Percentiles rank a stretch among this genome's conserved stretches.
These are phyloP conservation scores for Aurantiochytrium sp. DNA, from an alignment of 108 stramenopile species.

Conservation along the genomic window DNA sequence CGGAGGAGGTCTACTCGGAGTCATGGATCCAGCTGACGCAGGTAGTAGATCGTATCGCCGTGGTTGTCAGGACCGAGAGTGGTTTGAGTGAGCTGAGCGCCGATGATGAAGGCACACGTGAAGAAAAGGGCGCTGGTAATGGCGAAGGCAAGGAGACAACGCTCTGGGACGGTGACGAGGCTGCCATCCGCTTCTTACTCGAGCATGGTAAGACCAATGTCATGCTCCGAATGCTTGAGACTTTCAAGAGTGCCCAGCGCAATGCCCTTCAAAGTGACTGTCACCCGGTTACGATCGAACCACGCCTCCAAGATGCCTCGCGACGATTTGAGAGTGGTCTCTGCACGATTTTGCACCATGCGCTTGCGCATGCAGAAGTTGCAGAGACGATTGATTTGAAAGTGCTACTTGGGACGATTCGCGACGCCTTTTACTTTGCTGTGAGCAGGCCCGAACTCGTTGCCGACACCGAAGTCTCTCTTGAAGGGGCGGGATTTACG, in stretches of 20 bases:
- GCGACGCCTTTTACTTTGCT: not conserved
- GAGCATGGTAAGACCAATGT: not conserved
- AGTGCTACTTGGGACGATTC: not conserved
- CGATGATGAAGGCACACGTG: not conserved
- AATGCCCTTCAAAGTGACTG: not conserved
- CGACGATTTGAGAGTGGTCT: not conserved
- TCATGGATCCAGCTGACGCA: not conserved
- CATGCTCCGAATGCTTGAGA: not conserved
- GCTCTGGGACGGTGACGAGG: slow-evolving; percentile 4
- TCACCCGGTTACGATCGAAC: not conserved
- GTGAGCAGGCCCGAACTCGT: not conserved
- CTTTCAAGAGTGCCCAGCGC: not conserved
- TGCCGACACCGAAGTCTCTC: not conserved
- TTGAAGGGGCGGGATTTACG: not conserved
- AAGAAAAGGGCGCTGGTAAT: not conserved
- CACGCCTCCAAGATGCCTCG: not conserved
- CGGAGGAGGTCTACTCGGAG: not conserved
- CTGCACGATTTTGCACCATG: not conserved
- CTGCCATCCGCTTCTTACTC: not conserved
- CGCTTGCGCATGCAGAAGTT: not conserved
- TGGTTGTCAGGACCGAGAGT: not conserved
- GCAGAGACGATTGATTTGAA: not conserved
- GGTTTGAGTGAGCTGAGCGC: not conserved
- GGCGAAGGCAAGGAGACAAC: not conserved
- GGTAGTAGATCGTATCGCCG: not conserved